These are phyloP conservation scores for Truncatella angustata DNA, from an alignment of 2,329 filamentous ascomycete species.

Conservation along the genomic window DNA sequence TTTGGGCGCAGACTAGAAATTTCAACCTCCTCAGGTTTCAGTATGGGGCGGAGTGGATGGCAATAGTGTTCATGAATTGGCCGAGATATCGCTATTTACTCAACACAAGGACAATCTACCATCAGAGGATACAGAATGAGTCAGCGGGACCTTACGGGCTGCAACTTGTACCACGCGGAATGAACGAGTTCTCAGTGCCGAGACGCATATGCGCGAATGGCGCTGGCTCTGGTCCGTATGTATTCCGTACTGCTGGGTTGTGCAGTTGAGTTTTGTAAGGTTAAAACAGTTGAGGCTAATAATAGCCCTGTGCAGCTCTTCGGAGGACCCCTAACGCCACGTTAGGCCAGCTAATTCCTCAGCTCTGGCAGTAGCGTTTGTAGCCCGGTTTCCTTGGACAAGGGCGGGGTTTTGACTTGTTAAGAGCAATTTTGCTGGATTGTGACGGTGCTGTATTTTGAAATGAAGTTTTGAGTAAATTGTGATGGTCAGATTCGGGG, in stretches of 20 bases:
- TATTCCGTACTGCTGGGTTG: too few species aligned
- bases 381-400: neutral
- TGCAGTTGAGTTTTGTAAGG: too few species aligned
- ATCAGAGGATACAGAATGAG: too few species aligned
- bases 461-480: neutral
- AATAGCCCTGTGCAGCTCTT: neutral
- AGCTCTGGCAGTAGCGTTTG: neutral
- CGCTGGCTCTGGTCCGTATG: neutral
- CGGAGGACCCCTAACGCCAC: conserved; percentile 2
- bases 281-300: conserved; percentile 1
- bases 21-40: too few species aligned
- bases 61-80: too few species aligned
- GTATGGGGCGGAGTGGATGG: too few species aligned
- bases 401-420: neutral
- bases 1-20: too few species aligned
- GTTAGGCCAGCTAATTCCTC: neutral
- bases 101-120: too few species aligned
- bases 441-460: neutral
- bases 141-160: too few species aligned
- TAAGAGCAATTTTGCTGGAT: neutral
- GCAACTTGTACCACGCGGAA: neutral
- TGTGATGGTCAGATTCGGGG: neutral
- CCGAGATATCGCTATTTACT: too few species aligned
- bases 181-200: neutral
- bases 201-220: neutral